These are phyloP conservation scores for Datura wrightii DNA, from an alignment of 257 asterid species.

Conservation along the genomic window DNA sequence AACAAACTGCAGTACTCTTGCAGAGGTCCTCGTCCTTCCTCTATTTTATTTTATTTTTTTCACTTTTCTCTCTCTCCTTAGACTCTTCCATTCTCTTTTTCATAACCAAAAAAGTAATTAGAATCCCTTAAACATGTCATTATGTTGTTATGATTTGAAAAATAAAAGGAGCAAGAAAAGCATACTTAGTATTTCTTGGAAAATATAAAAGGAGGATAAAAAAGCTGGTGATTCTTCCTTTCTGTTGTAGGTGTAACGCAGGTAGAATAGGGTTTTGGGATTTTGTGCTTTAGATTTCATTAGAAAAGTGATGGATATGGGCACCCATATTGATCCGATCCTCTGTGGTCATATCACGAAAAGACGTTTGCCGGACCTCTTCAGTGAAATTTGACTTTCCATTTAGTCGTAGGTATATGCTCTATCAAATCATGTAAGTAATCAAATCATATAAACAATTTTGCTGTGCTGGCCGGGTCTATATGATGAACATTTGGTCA, in stretches of 20 bases:
- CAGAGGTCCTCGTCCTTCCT: conserved; percentile 56
- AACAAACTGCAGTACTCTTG: conserved; percentile 61
- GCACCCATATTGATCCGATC: conserved; percentile 29
- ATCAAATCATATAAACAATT: neutral
- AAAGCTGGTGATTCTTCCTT: conserved; percentile 91
- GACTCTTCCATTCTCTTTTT: conserved; percentile 11
- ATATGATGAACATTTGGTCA: conserved; percentile 15
- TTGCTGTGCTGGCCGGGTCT: neutral
- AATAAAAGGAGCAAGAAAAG: conserved; percentile 35
- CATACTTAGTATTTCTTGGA: conserved; percentile 69
- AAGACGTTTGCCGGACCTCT: conserved; percentile 39
- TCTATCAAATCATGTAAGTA: conserved; percentile 30
- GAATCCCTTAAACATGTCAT: conserved; percentile 22
- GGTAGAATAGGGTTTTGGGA: conserved; percentile 62
- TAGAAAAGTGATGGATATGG: conserved; percentile 32
- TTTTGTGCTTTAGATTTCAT: conserved; percentile 51
- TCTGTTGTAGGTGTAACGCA: conserved; percentile 72
- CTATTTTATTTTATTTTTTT: conserved; percentile 18
- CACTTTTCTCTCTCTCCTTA: conserved; percentile 16
- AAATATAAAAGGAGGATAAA: conserved; percentile 63
- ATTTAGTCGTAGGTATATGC: conserved; percentile 22
- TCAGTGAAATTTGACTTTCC: conserved; percentile 30
- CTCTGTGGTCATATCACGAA: conserved; percentile 29
- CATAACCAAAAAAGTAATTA: conserved; percentile 27
- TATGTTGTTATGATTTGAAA: conserved; percentile 35